Evolutionary conservation across 805 yeast genomes (phyloP).

Genomic region (Candida insectorum): DNA sequence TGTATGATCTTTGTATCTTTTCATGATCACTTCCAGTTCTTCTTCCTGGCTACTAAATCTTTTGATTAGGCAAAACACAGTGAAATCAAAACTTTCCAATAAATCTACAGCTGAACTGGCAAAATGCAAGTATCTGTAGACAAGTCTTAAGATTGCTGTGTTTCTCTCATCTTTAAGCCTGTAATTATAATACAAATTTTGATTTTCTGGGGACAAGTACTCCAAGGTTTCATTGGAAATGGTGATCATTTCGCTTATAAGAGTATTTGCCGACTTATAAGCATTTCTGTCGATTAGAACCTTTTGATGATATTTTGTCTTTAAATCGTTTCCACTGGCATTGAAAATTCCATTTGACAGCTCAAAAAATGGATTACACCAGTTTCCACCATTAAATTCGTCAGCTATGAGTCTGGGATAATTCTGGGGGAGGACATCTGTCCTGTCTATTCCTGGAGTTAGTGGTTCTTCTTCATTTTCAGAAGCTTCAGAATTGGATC

Average conservation of each 20-base stretch:
- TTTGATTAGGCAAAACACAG: constrained; percentile 46
- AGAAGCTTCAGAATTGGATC: constrained; percentile 30
- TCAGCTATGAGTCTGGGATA: constrained; percentile 67
- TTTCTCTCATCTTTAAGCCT: constrained; percentile 41
- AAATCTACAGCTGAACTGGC: constrained; percentile 49
- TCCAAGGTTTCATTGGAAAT: constrained; percentile 41
- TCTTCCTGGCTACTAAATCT: constrained; percentile 20
- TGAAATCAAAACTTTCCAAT: constrained; percentile 60
- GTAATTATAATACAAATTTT: constrained; percentile 35
- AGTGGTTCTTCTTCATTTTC: constrained; percentile 3
- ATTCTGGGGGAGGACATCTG: constrained; percentile 53
- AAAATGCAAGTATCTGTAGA: constrained; percentile 51
- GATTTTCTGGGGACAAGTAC: constrained; percentile 34
- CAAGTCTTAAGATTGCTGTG: constrained; percentile 48
- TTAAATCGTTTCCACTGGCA: constrained; percentile 42
- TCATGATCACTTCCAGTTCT: constrained; percentile 12
- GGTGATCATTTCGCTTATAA: constrained; percentile 34
- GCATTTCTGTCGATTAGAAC: constrained; percentile 51
- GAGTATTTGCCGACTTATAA: constrained; percentile 31
- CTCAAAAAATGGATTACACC: constrained; percentile 66
- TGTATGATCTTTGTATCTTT: constrained; percentile 2
- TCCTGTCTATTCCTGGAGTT: constrained; percentile 27
- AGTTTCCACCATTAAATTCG: constrained; percentile 74
- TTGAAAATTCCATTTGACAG: constrained; percentile 33
- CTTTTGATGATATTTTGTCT: constrained; percentile 40